A percentile compares a stretch with the other conserved stretches of the same genome.
phyloP scores from a whole-genome alignment of 495 filamentous ascomycete species.

The Venustampulla echinocandica region DNA sequence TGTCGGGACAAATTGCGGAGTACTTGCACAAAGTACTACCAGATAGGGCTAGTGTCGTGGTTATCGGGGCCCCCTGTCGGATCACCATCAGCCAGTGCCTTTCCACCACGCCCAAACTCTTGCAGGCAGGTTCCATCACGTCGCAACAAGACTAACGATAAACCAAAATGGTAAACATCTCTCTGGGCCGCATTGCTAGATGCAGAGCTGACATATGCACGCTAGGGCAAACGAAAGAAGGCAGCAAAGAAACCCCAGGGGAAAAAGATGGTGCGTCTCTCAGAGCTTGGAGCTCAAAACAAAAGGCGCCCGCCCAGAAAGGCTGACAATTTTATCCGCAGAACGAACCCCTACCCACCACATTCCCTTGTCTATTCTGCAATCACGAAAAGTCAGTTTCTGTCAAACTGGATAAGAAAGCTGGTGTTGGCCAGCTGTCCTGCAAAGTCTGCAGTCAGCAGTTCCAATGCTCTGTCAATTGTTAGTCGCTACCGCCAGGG shows the following conservation, averaged over 20 bases:
- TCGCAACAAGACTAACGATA: too few relatives aligned
- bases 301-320: background rate
- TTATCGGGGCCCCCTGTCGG: too few relatives aligned
- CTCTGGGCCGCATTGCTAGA: background rate
- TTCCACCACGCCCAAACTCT: too few relatives aligned
- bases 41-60: too few relatives aligned
- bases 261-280: constrained; percentile 60
- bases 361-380: constrained; percentile 95
- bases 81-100: too few relatives aligned
- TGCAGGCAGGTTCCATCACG: too few relatives aligned
- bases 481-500: constrained; percentile 39
- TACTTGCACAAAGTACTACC: too few relatives aligned
- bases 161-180: constrained; percentile 8
- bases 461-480: constrained; percentile 88
- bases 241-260: constrained; percentile 73
- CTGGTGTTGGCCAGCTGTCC: constrained; percentile 68
- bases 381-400: constrained; percentile 89
- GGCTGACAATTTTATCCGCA: constrained; percentile 25
- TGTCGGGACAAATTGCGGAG: too few relatives aligned
- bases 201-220: constrained; percentile 5
- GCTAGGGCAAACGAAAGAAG: constrained; percentile 93
- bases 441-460: constrained; percentile 92
- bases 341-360: constrained; percentile 79
- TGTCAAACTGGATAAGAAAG: constrained; percentile 87
- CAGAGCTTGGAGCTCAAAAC: background rate